Evolutionary conservation across 805 yeast species (phyloP), one percentile per base, ranked within the genome.

Genomic region (Saturnispora ahearnii): DNA sequence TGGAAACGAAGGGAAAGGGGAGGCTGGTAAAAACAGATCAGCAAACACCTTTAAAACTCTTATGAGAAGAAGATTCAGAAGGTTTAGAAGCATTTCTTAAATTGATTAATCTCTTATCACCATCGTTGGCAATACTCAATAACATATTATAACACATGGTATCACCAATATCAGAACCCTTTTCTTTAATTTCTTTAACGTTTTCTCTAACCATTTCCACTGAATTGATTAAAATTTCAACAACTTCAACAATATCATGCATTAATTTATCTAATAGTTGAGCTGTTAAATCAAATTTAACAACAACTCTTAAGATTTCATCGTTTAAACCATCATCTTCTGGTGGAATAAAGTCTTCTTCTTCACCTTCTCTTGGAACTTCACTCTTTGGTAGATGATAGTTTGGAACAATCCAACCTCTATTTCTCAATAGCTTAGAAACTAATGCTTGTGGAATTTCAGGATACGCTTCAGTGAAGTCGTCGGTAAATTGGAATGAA

Each of bases 401-500:
- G 72, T 89, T 88, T 56, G 96, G 96, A 55, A 89, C 74, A 63
- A 90, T 90, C 79, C 85, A 89, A 12, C 95, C 95, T 59, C 81
- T 79, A 63, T 76, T 78, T 64, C 96, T 78, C 59, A 89, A 70
- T 64, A 88, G 62, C 12, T 81, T 72, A 0, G 96, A 82, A 28
- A 89, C 65, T 51, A 86, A 73, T 15, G 82, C 73, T 66, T 90
- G 96, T 9, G 95, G 96, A 50, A 89, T 77, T 64, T 81, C 87
- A 3, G 96, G 93, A 63, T 81, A 86, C 40, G 73, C 62, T 41
- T 74, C 61, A 40, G 67, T 62, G 63, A 89, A 78, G 36, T 72
- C 71, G 46, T 79, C 70, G 2, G 86, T 75, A 57, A 89, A 77
- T 62, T 79, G 79, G 74, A 88, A 89, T 0, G 96, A 84, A 41